Evolutionary conservation across 495 filamentous ascomycete species (phyloP).

Genomic region (Penicillium coffeae): DNA sequence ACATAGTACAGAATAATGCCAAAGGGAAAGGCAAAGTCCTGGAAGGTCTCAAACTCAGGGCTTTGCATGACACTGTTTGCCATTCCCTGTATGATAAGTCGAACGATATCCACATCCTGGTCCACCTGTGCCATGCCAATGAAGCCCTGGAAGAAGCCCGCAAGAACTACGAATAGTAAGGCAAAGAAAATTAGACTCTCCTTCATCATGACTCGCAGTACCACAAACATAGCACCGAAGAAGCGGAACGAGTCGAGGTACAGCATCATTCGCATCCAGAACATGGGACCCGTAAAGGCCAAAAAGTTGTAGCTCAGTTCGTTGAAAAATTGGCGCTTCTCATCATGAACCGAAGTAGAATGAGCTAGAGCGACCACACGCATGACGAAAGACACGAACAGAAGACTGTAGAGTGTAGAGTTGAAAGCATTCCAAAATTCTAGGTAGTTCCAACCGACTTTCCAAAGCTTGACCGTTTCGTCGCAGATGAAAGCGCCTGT

Average conservation of each 20-base stretch:
- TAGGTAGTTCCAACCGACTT: constrained; percentile 82
- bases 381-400: constrained; percentile 70
- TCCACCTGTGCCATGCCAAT: constrained; percentile 88
- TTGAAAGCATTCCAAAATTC: constrained; percentile 98
- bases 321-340: constrained; percentile 63
- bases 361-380: constrained; percentile 74
- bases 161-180: constrained; percentile 76
- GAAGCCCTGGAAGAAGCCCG: constrained; percentile 93
- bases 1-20: constrained; percentile 90
- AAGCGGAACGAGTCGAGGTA: constrained; percentile 93
- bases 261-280: constrained; percentile 89
- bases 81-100: constrained; percentile 86
- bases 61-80: constrained; percentile 82
- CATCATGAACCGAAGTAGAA: constrained; percentile 43
- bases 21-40: constrained; percentile 72
- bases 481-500: constrained; percentile 91
- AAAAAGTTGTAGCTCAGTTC: constrained; percentile 84
- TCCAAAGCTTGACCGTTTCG: constrained; percentile 83
- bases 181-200: constrained; percentile 97
- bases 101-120: constrained; percentile 53
- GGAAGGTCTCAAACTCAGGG: constrained; percentile 87
- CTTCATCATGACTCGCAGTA: constrained; percentile 98
- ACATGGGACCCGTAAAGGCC: constrained; percentile 91
- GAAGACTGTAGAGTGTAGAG: constrained; percentile 68
- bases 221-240: constrained; percentile 96